phyloP scores from a whole-genome alignment of 225 moss, liverwort and hornwort genomes.

The Takakia lepidozioides region DNA sequence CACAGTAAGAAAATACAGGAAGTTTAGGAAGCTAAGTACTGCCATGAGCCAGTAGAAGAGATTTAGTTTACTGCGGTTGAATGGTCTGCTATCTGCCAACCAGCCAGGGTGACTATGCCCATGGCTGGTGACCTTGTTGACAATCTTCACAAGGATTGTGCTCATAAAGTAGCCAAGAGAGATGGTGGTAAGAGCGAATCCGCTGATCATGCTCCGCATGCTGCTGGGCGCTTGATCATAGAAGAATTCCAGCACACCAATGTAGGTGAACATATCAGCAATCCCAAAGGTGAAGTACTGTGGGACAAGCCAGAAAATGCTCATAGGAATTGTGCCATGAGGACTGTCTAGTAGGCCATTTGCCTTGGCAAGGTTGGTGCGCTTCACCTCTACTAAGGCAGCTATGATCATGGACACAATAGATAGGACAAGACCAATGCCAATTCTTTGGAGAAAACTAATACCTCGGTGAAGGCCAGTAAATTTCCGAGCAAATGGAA shows the following conservation, averaged over 20 bases:
- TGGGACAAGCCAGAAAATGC: constrained; percentile 61
- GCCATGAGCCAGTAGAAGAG: constrained; percentile 42
- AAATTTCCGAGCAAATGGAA: constrained; percentile 29
- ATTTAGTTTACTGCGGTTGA: constrained; percentile 31
- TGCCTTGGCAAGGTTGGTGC: constrained; percentile 16
- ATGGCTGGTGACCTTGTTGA: constrained; percentile 20
- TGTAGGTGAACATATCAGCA: constrained; percentile 50
- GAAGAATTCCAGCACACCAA: constrained; percentile 63
- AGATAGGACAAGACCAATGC: constrained; percentile 45
- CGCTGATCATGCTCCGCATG: constrained; percentile 62
- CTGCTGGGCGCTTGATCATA: constrained; percentile 59
- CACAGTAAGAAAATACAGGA: constrained; percentile 19
- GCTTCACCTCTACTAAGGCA: constrained; percentile 42
- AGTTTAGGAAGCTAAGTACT: constrained; percentile 19
- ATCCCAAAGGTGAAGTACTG: constrained; percentile 58
- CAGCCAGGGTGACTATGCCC: constrained; percentile 20
- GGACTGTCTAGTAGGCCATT: constrained; percentile 22
- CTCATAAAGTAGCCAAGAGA: constrained; percentile 38
- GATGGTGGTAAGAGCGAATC: constrained; percentile 48
- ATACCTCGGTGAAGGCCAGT: constrained; percentile 46
- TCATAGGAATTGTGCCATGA: constrained; percentile 17
- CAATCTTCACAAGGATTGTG: constrained; percentile 30
- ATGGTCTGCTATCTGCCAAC: constrained; percentile 23
- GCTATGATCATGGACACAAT: constrained; percentile 46
- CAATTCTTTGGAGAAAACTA: constrained; percentile 48